These are phyloP conservation scores for Fusarium sp. DNA, from an alignment of 2,329 filamentous ascomycete genomes.

Conservation along the genomic window DNA sequence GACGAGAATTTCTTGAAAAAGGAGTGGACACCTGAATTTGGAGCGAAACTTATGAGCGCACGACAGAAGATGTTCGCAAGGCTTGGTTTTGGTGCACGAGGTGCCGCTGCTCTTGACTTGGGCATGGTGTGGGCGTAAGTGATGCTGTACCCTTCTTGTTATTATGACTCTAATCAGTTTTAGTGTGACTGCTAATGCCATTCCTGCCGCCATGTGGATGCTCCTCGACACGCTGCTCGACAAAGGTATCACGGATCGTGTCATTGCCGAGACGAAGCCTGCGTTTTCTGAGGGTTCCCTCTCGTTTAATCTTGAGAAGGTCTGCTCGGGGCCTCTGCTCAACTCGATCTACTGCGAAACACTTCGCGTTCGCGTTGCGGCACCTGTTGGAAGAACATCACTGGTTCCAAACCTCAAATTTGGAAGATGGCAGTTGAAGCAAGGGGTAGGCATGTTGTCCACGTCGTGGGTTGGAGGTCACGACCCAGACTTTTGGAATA, in stretches of 20 bases:
- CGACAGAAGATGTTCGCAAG: slow-evolving; percentile 41
- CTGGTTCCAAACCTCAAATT: slow-evolving; percentile 42
- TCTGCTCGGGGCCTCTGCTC: slow-evolving; percentile 49
- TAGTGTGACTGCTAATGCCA: slow-evolving; percentile 42
- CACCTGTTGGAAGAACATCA: slow-evolving; percentile 42
- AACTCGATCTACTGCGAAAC: slow-evolving; percentile 57
- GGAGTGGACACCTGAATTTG: slow-evolving; percentile 46
- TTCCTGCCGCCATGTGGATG: slow-evolving; percentile 46
- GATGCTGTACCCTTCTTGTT: fast-evolving
- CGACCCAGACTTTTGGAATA: slow-evolving; percentile 42
- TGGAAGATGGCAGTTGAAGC: slow-evolving; percentile 36
- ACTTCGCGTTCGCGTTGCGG: slow-evolving; percentile 49
- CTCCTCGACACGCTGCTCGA: slow-evolving; percentile 32
- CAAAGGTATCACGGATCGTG: slow-evolving; percentile 11
- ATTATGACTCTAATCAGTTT: fast-evolving
- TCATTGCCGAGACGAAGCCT: slow-evolving; percentile 38
- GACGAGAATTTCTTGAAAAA: slow-evolving; percentile 17
- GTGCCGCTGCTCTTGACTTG: slow-evolving; percentile 39
- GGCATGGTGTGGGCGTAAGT: slow-evolving; percentile 48
- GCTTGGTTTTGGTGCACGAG: slow-evolving; percentile 27
- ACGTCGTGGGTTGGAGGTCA: slow-evolving; percentile 32
- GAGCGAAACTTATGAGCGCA: slow-evolving; percentile 47
- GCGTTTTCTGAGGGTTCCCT: slow-evolving; percentile 14
- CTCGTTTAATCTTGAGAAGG: slow-evolving; percentile 36
- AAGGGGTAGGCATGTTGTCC: slow-evolving; percentile 34